Conservation (phyloP, 2,329 filamentous ascomycete species). For the Keithomyces neogunnii region DNA sequence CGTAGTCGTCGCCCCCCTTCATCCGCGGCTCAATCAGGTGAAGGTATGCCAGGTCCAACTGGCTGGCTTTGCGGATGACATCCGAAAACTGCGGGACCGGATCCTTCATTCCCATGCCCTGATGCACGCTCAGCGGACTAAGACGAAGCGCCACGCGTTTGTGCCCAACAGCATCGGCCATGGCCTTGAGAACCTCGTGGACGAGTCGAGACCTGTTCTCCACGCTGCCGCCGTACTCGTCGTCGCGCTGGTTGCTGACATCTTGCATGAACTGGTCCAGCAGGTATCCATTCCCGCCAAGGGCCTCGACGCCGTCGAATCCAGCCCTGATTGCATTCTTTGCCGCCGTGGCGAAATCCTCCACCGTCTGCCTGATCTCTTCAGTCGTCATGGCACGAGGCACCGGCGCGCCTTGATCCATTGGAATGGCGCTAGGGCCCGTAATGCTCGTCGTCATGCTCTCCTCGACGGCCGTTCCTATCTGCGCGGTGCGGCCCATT, state of each 20-base stretch:
- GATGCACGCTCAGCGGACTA: constrained; percentile 51
- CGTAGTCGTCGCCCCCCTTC: not conserved
- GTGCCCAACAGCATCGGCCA: constrained; percentile 34
- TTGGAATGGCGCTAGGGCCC: no score
- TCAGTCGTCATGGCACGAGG: no score
- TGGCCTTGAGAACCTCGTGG: constrained; percentile 36
- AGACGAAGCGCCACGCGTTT: constrained; percentile 49
- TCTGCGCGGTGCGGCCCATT: no score
- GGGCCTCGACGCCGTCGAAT: constrained; percentile 61
- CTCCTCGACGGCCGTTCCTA: no score
- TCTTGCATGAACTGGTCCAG: constrained; percentile 51
- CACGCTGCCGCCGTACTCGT: constrained; percentile 43
- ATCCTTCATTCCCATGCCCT: constrained; percentile 55
- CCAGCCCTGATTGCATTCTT: constrained; percentile 52
- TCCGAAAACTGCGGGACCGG: constrained; percentile 51
- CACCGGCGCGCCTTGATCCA: no score
- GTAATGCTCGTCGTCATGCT: no score
- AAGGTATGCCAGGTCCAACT: not conserved
- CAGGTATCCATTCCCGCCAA: constrained; percentile 52
- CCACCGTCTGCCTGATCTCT: constrained; percentile 53
- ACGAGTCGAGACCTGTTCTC: constrained; percentile 44
- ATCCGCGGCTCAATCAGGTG: not conserved
- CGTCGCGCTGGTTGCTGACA: constrained; percentile 39
- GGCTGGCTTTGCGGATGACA: not conserved
- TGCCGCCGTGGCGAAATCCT: constrained; percentile 44